Conservation (phyloP, 2,329 filamentous ascomycete genomes). For the Exophiala xenobiotica region DNA sequence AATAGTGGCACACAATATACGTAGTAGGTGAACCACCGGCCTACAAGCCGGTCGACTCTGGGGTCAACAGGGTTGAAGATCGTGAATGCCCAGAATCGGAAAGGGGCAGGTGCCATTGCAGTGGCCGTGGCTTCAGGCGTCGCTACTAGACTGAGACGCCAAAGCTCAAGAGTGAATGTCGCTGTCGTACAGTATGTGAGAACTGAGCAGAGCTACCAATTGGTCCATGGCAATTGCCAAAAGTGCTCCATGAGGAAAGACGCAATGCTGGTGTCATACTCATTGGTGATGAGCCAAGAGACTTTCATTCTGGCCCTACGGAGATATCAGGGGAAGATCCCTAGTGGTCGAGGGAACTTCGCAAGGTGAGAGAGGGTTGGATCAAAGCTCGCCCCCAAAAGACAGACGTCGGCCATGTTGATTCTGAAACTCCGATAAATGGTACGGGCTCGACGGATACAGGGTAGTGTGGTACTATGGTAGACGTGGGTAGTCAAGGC, state of each 20-base stretch:
- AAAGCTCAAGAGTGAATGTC: too few species aligned
- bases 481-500: too few species aligned
- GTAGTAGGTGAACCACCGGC: neutral
- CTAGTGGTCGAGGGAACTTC: conserved; percentile 6
- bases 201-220: too few species aligned
- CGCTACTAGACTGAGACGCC: too few species aligned
- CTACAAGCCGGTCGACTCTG: too few species aligned
- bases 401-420: neutral
- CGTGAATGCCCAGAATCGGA: too few species aligned
- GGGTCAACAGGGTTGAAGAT: too few species aligned
- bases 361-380: neutral
- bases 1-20: neutral
- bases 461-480: too few species aligned
- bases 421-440: conserved; percentile 1
- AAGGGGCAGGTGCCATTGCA: too few species aligned
- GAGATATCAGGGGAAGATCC: neutral
- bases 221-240: neutral
- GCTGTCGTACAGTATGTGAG: too few species aligned
- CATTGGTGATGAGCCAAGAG: neutral
- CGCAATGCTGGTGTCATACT: neutral
- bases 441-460: too few species aligned
- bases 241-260: neutral
- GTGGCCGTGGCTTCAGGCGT: too few species aligned
- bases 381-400: conserved; percentile 8
- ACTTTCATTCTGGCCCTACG: conserved; percentile 6